A percentile compares a stretch with the other conserved stretches of the same genome.
Evolutionary conservation across 2,329 filamentous ascomycete genomes (phyloP).

Genomic region (Aureobasidium melanogenum): DNA sequence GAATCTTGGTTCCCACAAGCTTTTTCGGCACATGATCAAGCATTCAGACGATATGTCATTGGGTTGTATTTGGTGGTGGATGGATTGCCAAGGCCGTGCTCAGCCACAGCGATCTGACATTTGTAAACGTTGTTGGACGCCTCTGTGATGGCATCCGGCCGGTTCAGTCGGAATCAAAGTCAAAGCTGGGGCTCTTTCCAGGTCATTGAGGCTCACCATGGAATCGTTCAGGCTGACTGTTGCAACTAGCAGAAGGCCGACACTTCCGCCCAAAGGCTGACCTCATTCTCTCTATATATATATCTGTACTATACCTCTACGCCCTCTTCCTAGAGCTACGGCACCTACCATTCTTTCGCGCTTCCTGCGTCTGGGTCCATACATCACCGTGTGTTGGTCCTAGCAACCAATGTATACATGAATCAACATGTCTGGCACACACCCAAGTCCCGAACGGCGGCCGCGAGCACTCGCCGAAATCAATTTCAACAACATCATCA

Average conservation of each 20-base stretch:
- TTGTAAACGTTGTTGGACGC: not conserved
- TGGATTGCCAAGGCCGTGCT: not conserved
- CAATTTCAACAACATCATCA: conserved; percentile 31
- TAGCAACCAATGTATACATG: not conserved
- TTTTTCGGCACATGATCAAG: not conserved
- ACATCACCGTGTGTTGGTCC: not conserved
- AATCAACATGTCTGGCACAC: not conserved
- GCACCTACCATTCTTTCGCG: not conserved
- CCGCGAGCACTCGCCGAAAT: conserved; percentile 33
- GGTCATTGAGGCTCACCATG: not conserved
- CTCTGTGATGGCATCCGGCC: not conserved
- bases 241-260: not conserved
- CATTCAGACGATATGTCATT: not conserved
- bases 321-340: not conserved
- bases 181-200: not conserved
- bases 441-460: not conserved
- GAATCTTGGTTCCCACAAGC: not conserved
- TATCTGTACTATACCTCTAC: not conserved
- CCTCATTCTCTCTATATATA: not conserved
- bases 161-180: not conserved
- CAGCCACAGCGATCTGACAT: not conserved
- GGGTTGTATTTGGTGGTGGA: not conserved
- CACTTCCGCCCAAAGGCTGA: not conserved
- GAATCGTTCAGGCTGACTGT: not conserved
- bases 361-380: not conserved